Conservation (phyloP, 495 filamentous ascomycete genomes). For the Peziza echinospora region DNA sequence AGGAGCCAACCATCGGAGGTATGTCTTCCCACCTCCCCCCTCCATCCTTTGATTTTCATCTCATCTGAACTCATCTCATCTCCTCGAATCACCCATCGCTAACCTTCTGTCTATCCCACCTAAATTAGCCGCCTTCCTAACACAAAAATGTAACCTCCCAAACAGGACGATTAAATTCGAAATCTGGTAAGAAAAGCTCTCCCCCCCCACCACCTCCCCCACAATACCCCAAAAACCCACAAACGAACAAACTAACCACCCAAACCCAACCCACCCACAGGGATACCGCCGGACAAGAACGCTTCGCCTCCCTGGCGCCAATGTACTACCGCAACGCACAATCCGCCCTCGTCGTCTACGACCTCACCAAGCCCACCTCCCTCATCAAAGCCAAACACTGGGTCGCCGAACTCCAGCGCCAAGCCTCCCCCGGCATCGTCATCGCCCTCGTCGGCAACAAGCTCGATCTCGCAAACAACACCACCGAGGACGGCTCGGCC, state of each 20-base stretch:
- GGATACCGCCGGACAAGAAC: constrained; percentile 95
- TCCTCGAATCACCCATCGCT: neutral
- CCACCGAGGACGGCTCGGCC: constrained; percentile 28
- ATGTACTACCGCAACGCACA: constrained; percentile 99
- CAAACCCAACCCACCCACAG: constrained; percentile 2
- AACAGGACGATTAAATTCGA: constrained; percentile 97
- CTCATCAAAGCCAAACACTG: constrained; percentile 94
- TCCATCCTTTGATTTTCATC: neutral
- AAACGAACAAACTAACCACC: neutral
- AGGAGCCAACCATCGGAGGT: constrained; percentile 98
- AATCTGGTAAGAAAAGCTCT: constrained; percentile 45
- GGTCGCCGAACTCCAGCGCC: constrained; percentile 93
- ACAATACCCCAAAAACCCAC: too few species aligned
- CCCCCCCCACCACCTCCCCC: neutral
- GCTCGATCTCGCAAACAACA: constrained; percentile 45
- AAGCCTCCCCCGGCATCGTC: constrained; percentile 93
- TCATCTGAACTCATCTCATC: neutral
- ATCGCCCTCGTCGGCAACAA: constrained; percentile 98
- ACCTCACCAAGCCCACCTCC: constrained; percentile 89
- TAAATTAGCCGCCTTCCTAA: constrained; percentile 97
- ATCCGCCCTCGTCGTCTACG: constrained; percentile 95
- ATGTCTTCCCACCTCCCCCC: constrained; percentile 21
- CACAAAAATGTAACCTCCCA: constrained; percentile 92
- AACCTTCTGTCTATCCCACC: constrained; percentile 5
- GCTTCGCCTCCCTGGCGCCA: constrained; percentile 85